phyloP scores from a whole-genome alignment of 306 rosid species.

The Inga leiocalycina region DNA sequence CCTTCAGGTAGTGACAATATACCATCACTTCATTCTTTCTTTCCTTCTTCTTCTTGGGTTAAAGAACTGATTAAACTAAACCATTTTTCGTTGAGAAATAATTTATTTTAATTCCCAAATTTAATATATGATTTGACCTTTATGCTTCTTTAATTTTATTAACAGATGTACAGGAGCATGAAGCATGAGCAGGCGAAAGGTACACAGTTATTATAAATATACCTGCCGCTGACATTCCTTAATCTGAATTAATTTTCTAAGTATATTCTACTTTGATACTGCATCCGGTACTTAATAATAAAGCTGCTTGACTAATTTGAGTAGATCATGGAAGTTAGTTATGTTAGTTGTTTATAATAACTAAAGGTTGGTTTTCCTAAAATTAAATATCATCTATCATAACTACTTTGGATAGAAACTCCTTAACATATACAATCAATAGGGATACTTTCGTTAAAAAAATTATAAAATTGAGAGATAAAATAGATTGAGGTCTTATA shows the following conservation, averaged over 20 bases:
- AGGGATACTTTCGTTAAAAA: too few species aligned
- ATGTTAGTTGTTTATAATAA: too few species aligned
- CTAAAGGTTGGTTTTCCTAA: too few species aligned
- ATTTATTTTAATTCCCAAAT: neutral
- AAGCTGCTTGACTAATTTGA: too few species aligned
- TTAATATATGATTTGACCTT: slow-evolving; percentile 25
- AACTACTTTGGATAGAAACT: too few species aligned
- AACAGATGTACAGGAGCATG: slow-evolving; percentile 91
- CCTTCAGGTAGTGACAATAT: neutral
- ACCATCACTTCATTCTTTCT: neutral
- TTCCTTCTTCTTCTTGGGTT: rapidly evolving
- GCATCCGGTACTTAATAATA: too few species aligned
- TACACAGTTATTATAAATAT: neutral
- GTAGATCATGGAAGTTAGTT: too few species aligned
- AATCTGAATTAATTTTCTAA: neutral
- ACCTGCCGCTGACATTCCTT: neutral
- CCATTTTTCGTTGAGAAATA: neutral
- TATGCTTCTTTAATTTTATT: neutral
- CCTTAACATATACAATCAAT: too few species aligned
- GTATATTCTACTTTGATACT: neutral
- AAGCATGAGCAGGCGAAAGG: slow-evolving; percentile 59
- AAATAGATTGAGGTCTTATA: too few species aligned
- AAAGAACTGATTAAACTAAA: neutral
- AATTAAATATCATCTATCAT: too few species aligned
- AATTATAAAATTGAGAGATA: too few species aligned